phyloP scores from a whole-genome alignment of 352 stramenopile species.

The Phytophthora melonis region DNA sequence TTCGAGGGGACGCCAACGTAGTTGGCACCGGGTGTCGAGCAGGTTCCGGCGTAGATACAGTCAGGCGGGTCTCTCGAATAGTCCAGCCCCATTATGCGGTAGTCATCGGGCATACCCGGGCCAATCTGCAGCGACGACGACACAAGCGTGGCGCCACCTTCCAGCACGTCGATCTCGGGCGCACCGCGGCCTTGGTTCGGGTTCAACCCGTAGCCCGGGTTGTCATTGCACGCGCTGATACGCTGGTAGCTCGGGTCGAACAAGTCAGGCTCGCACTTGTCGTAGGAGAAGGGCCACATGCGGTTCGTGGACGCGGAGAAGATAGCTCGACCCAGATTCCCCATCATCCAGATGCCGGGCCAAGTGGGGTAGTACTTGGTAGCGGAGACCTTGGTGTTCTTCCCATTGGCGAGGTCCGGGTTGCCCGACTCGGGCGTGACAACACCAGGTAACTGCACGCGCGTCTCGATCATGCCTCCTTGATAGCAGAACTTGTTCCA shows the following conservation, averaged over 20 bases:
- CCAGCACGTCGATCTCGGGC: conserved; percentile 96
- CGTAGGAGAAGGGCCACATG: conserved; percentile 95
- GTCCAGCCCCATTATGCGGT: conserved; percentile 50
- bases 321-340: conserved; percentile 93
- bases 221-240: conserved; percentile 84
- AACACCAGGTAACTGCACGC: conserved; percentile 88
- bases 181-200: conserved; percentile 82
- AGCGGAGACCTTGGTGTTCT: conserved; percentile 46
- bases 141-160: conserved; percentile 80
- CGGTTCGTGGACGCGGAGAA: conserved; percentile 92
- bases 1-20: conserved; percentile 44
- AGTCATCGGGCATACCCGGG: conserved; percentile 69
- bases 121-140: conserved; percentile 92
- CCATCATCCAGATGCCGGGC: conserved; percentile 95
- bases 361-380: conserved; percentile 79
- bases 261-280: conserved; percentile 79
- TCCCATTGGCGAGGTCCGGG: conserved; percentile 45
- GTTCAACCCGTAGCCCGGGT: conserved; percentile 92
- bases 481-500: conserved; percentile 98
- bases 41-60: conserved; percentile 50
- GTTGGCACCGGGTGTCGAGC: conserved; percentile 47
- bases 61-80: conserved; percentile 34
- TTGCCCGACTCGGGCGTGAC: conserved; percentile 55
- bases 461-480: conserved; percentile 91
- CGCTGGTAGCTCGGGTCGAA: conserved; percentile 52